Percentiles rank a stretch among this genome's conserved stretches.
Conservation (phyloP, 2,329 filamentous ascomycete genomes). For the Xylaria sp. region DNA sequence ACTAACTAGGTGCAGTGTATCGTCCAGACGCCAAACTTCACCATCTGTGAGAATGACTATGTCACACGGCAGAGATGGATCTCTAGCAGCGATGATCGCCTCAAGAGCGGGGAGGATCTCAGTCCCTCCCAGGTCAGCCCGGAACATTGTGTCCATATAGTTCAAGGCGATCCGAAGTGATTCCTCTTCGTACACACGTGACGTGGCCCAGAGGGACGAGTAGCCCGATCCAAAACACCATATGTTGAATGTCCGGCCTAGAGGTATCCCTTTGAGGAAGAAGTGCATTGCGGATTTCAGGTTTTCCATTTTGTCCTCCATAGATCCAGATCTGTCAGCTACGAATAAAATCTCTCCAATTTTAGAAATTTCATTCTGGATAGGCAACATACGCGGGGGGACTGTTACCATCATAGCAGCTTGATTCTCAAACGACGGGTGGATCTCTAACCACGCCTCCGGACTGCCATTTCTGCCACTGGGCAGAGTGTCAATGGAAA, state of each 20-base stretch:
- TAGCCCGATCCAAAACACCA: conserved; percentile 63
- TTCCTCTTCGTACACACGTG: conserved; percentile 47
- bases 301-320: conserved; percentile 59
- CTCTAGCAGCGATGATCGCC: conserved; percentile 55
- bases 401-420: conserved; percentile 46
- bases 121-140: conserved; percentile 64
- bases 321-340: conserved; percentile 53
- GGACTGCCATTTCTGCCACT: conserved; percentile 28
- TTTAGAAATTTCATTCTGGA: conserved; percentile 8
- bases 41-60: conserved; percentile 69
- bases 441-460: conserved; percentile 44
- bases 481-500: conserved; percentile 41
- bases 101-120: conserved; percentile 61
- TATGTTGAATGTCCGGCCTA: conserved; percentile 53
- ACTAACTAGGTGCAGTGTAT: conserved; percentile 61
- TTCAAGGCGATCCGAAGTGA: conserved; percentile 57
- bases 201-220: conserved; percentile 30
- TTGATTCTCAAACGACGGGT: conserved; percentile 42
- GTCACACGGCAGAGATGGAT: conserved; percentile 58
- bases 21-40: conserved; percentile 61
- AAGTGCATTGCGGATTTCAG: conserved; percentile 63
- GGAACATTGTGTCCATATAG: conserved; percentile 50
- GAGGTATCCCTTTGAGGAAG: conserved; percentile 67
- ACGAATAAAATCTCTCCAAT: conserved; percentile 37
- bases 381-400: conserved; percentile 36